These are phyloP conservation scores for Globisporangium parvum DNA, from an alignment of 352 stramenopile species.

Conservation along the genomic window DNA sequence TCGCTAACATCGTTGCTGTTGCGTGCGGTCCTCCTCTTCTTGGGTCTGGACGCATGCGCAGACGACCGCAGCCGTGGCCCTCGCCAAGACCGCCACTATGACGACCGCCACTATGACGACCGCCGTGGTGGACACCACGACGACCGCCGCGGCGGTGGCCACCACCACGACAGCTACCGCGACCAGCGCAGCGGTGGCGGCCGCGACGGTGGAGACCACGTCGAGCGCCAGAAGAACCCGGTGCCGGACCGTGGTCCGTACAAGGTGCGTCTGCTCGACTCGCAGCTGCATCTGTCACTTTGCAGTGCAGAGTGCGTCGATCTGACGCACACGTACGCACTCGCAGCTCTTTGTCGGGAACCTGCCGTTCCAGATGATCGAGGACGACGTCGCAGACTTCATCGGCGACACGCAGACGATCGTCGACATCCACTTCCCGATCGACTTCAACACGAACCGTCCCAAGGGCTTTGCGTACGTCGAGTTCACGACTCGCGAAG, in stretches of 20 bases:
- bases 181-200: slow-evolving; percentile 10
- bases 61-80: slow-evolving; percentile 24
- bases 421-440: slow-evolving; percentile 61
- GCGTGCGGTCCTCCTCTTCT: neutral
- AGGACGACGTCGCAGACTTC: slow-evolving; percentile 71
- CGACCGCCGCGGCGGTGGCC: slow-evolving; percentile 18
- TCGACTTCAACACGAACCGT: slow-evolving; percentile 56
- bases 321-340: neutral
- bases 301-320: neutral
- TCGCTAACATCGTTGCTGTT: neutral
- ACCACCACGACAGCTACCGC: slow-evolving; percentile 9
- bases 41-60: slow-evolving; percentile 6
- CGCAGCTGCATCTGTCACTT: neutral
- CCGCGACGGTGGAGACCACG: slow-evolving; percentile 16
- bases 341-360: slow-evolving; percentile 75
- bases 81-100: slow-evolving; percentile 20
- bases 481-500: slow-evolving; percentile 65
- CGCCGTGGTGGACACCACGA: slow-evolving; percentile 19
- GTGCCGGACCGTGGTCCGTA: slow-evolving; percentile 70
- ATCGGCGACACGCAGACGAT: slow-evolving; percentile 44
- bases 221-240: slow-evolving; percentile 61
- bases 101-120: slow-evolving; percentile 17
- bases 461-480: slow-evolving; percentile 85
- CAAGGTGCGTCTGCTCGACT: slow-evolving; percentile 35
- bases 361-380: slow-evolving; percentile 59